Base-by-base conservation (phyloP, 2,329 filamentous ascomycete genomes). In the Cytospora schulzeri region DNA sequence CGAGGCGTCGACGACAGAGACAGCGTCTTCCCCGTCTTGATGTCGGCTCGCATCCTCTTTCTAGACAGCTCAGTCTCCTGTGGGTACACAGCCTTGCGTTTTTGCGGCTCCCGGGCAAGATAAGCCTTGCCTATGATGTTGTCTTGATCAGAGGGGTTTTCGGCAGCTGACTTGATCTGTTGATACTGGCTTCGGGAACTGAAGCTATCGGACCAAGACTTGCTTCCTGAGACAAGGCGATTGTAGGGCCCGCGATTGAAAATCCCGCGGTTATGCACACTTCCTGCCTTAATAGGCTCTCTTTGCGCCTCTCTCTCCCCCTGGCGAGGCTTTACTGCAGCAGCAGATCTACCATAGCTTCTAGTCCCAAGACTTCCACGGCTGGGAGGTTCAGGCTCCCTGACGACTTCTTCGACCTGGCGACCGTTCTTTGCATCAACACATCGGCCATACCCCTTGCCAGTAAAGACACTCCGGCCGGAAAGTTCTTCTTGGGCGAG, bases 181-280 rank as follows among this genome's bases (percentile, higher is more conserved):
- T 26, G 33, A 31, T 33, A 61, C 14, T 9, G 24, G 19, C 35
- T 31, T 17, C 24, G 19, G 14, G 26, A 15, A 5, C n/a, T 9
- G 17, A 8, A 15, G 28, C 11, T 26, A 4, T 57, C 38, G 35
- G 45, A 14, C 14, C n/a, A 22, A 26, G 52, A 45, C 3, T 60
- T 54, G 26, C 5, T 45, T 24, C 63, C 60, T 19, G 52, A 50
- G 22, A 66, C 66, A 14, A 54, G 63, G 28, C 63, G 57, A 8
- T 67, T 67, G 53, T 66, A 66, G 7, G 59, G 60, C 8, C 59
- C 60, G 5, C 63, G 66, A 24, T 53, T 52, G 28, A 60, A 53
- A 5, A 22, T 6, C n/a, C 38, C 57, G 9, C 38, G 63, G 41
- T 38, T 51, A 9, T 45, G 12, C 29, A 19, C 54, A 1, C n/a